Evolutionary conservation across 306 rosid genomes (phyloP).

Genomic region (Parietaria judaica): DNA sequence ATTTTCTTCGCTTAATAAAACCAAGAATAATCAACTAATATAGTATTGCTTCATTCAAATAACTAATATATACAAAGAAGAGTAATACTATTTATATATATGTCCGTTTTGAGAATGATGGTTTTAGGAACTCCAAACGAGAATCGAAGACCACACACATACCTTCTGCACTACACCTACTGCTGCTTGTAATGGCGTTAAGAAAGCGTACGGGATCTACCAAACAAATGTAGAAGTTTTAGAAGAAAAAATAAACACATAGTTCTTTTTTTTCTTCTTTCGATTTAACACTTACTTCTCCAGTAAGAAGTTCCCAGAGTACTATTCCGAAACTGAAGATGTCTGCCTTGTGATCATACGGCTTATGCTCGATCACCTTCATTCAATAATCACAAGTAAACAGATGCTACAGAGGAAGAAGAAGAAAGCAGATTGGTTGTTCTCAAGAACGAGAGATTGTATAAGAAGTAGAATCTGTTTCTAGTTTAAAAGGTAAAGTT

Average conservation of each 20-base stretch:
- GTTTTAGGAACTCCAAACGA: background rate
- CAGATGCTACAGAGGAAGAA: slow-evolving; percentile 3
- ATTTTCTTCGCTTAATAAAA: background rate
- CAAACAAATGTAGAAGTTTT: slow-evolving; percentile 19
- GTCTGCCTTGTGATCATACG: slow-evolving; percentile 94
- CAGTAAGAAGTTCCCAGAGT: slow-evolving; percentile 95
- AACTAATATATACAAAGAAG: too few relatives aligned
- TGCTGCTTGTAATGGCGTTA: slow-evolving; percentile 97
- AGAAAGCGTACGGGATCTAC: slow-evolving; percentile 80
- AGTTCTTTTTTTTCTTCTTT: background rate
- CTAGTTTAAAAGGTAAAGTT: too few relatives aligned
- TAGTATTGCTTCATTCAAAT: too few relatives aligned
- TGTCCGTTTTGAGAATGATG: slow-evolving; percentile 3
- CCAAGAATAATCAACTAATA: too few relatives aligned
- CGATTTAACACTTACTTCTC: slow-evolving; percentile 52
- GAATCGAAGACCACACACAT: slow-evolving; percentile 18
- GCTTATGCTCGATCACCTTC: slow-evolving; percentile 98
- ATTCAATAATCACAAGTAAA: slow-evolving; percentile 9
- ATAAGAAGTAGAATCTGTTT: background rate
- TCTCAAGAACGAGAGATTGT: background rate
- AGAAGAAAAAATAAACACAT: background rate
- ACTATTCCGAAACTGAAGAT: slow-evolving; percentile 92
- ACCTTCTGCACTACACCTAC: slow-evolving; percentile 99
- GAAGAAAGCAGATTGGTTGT: slow-evolving; percentile 2
- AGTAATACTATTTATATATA: background rate